Evolutionary conservation across 2,329 filamentous ascomycete species (phyloP).

Genomic region (Rhexocercosporidium sp.): DNA sequence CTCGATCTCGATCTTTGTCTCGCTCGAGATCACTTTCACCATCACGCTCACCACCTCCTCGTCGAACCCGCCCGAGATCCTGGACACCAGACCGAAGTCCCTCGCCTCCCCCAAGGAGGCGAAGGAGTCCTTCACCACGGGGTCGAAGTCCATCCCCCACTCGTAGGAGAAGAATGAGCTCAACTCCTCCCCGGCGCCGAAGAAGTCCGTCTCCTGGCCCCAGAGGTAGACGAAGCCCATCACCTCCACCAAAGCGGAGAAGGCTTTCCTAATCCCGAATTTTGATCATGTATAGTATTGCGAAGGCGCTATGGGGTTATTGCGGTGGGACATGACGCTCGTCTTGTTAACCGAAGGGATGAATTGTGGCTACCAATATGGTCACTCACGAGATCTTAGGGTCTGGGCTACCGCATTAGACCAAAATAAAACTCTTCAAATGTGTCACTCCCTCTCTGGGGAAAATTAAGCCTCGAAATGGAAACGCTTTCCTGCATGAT

Average conservation of each 20-base stretch:
- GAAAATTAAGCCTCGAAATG: background rate
- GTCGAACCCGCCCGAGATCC: conserved; percentile 17
- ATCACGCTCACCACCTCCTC: conserved; percentile 32
- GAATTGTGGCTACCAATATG: background rate
- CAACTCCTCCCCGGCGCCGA: conserved; percentile 8
- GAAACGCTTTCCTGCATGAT: background rate
- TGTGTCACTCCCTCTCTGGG: background rate
- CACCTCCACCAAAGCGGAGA: conserved; percentile 12
- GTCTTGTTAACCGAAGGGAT: background rate
- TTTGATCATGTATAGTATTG: background rate
- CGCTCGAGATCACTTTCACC: conserved; percentile 15
- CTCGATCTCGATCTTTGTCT: conserved; percentile 19
- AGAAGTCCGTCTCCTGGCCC: conserved; percentile 10
- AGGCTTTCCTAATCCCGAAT: background rate
- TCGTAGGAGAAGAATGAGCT: conserved; percentile 7
- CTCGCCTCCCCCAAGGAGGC: conserved; percentile 7
- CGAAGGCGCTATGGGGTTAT: conserved; percentile 12
- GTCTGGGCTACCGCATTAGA: background rate
- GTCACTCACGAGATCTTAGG: background rate
- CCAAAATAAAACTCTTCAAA: conserved; percentile 7
- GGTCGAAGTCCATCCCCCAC: conserved; percentile 32
- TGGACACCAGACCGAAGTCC: conserved; percentile 16
- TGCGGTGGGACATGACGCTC: background rate
- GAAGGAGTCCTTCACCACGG: conserved; percentile 21
- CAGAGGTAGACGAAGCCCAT: conserved; percentile 10